These are phyloP conservation scores for Epichloe elymi DNA, from an alignment of 2,329 filamentous ascomycete genomes.

Conservation along the genomic window DNA sequence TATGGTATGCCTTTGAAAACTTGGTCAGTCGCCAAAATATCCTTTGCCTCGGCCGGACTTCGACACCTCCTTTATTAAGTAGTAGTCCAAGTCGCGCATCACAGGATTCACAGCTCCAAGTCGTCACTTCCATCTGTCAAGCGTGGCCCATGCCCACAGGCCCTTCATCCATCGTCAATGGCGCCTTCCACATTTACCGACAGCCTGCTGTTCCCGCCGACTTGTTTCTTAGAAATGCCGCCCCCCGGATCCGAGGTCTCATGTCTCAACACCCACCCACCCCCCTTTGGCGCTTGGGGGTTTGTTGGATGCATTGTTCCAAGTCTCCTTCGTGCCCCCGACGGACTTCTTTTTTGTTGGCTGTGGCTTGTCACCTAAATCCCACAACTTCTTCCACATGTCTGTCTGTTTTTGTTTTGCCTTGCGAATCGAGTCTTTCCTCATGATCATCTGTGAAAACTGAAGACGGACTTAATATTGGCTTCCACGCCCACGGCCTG, in stretches of 20 bases:
- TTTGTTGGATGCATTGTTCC: constrained; percentile 1
- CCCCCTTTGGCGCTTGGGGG: constrained; percentile 3
- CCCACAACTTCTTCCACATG: constrained; percentile 2
- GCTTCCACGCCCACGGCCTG: not conserved
- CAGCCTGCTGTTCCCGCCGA: too few species aligned
- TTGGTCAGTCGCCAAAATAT: too few species aligned
- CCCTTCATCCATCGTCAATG: too few species aligned
- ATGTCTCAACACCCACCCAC: constrained; percentile 2
- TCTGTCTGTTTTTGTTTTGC: not conserved
- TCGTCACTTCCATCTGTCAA: too few species aligned
- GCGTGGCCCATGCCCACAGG: too few species aligned
- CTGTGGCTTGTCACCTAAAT: constrained; percentile 4
- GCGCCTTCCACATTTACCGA: too few species aligned
- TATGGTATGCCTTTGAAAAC: too few species aligned
- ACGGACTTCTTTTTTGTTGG: constrained; percentile 1
- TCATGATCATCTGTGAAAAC: not conserved
- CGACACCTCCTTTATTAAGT: too few species aligned
- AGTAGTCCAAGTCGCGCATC: too few species aligned
- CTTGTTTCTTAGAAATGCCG: not conserved
- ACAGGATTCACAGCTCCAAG: too few species aligned
- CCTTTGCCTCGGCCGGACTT: too few species aligned
- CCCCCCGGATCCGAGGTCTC: constrained; percentile 4
- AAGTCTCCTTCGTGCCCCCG: not conserved
- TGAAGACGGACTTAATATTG: not conserved
- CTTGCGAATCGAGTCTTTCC: not conserved